A percentile compares a stretch with the other conserved stretches of the same genome.
These are phyloP conservation scores for Schizophyllum commune DNA, from an alignment of 1,284 basidiomycete species.

Conservation along the genomic window DNA sequence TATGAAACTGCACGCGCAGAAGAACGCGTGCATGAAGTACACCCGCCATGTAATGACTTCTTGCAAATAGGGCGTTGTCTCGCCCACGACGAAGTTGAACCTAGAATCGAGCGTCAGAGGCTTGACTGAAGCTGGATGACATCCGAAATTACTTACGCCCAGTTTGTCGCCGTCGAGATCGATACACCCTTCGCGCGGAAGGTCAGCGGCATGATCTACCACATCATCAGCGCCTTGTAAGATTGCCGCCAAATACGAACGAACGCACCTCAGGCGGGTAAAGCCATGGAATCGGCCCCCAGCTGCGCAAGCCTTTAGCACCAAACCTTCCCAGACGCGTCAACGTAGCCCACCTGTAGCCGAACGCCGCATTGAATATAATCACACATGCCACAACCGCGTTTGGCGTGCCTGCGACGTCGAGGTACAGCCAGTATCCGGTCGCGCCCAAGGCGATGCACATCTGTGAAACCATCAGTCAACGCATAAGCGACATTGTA, in stretches of 20 bases:
- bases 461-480: conserved; percentile 42
- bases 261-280: conserved; percentile 70
- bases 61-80: conserved; percentile 83
- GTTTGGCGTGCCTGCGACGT: conserved; percentile 75
- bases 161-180: not conserved
- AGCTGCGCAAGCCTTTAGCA: conserved; percentile 19
- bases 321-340: too few relatives aligned
- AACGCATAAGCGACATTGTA: not conserved
- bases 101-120: conserved; percentile 25
- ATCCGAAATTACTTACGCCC: not conserved
- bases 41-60: conserved; percentile 86
- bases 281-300: conserved; percentile 80
- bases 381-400: conserved; percentile 90
- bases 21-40: conserved; percentile 94
- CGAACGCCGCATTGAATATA: conserved; percentile 90
- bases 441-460: conserved; percentile 67
- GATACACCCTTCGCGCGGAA: conserved; percentile 93
- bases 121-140: conserved; percentile 14
- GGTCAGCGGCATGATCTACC: conserved; percentile 81
- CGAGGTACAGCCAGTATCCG: conserved; percentile 90
- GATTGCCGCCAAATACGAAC: not conserved
- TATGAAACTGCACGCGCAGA: conserved; percentile 82
- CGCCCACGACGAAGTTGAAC: conserved; percentile 86
- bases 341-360: conserved; percentile 37
- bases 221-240: not conserved